Base-by-base conservation (phyloP, 2,329 filamentous ascomycete genomes). In the Cordyceps cicadae region DNA sequence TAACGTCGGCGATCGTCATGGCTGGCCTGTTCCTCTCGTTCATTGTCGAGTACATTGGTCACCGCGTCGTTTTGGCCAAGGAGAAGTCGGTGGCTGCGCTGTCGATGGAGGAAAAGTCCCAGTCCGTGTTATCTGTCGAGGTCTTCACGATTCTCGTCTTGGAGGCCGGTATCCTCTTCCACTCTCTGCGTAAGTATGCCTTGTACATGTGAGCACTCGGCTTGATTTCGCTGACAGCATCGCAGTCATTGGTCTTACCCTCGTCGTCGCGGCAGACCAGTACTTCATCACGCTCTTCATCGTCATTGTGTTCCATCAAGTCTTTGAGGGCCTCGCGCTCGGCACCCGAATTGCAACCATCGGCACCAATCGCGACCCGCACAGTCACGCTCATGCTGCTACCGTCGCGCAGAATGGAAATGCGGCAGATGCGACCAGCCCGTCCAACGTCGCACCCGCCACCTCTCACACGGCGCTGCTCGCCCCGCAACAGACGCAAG, bases 271-370 rank as follows among this genome's bases (percentile, higher is more conserved):
- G 0, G 81, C 77, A 3, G 82, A 85, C 64, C 75, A 74, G 43
- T 81, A 79, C 66, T 84, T 84, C 72, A 69, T 79, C 59, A 83
- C 80, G 1, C 76, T 85, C n/a, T 82, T 83, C 62, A 70, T 82
- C 49, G 88, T 91, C 59, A 89, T 92, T 62, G 74, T 90, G 61
- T 90, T 91, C 75, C 88, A 91, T 68, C 88, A 91, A 67, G 84
- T 89, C 76, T 90, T 92, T 66, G 88, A 91, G 69, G 88, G 89
- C 4, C 78, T 92, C 51, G 88, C 88, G 0, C 83, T 92, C 0
- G 88, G 88, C 19, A 84, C 84, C 9, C 83, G 86, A 15, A 90
- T 91, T 63, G 86, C 87, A 9, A 79, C 80, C 0, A 76, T 90
- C 1, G 79, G 76, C 29, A 71, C 69, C 5, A 26, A 49, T 60